phyloP scores from a whole-genome alignment of 371 early-diverging fungal genomes.

The Apophysomyces trapeziformis region DNA sequence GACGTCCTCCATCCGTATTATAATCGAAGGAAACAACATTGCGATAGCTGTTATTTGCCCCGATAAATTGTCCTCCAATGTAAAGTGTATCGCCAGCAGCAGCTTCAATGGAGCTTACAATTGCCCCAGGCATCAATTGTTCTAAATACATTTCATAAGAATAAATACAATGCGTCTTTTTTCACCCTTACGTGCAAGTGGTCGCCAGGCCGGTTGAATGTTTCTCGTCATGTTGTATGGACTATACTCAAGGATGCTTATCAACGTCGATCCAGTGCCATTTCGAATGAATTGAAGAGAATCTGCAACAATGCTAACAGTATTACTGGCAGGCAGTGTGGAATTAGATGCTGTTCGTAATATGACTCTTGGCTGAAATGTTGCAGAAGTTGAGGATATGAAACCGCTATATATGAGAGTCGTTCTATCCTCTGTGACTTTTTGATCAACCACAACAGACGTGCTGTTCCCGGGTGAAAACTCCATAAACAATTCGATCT shows the following conservation, averaged over 20 bases:
- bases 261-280: constrained; percentile 31
- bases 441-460: constrained; percentile 44
- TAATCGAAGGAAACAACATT: constrained; percentile 41
- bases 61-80: constrained; percentile 43
- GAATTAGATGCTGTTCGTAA: constrained; percentile 28
- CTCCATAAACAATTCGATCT: constrained; percentile 48
- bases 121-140: constrained; percentile 36
- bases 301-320: constrained; percentile 34
- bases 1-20: constrained; percentile 2
- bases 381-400: constrained; percentile 36
- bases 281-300: constrained; percentile 42
- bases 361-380: constrained; percentile 36
- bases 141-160: constrained; percentile 19
- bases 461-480: constrained; percentile 44
- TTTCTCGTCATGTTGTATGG: constrained; percentile 35
- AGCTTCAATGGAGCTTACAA: constrained; percentile 35
- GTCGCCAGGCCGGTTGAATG: constrained; percentile 35
- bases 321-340: constrained; percentile 22
- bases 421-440: constrained; percentile 38
- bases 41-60: constrained; percentile 24
- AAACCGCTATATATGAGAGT: constrained; percentile 57
- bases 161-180: background rate
- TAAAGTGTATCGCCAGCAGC: constrained; percentile 30
- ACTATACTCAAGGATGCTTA: constrained; percentile 44
- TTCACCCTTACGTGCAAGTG: constrained; percentile 29